These are phyloP conservation scores for Epichloe sibirici DNA, from an alignment of 2,329 filamentous ascomycete species.

Conservation along the genomic window DNA sequence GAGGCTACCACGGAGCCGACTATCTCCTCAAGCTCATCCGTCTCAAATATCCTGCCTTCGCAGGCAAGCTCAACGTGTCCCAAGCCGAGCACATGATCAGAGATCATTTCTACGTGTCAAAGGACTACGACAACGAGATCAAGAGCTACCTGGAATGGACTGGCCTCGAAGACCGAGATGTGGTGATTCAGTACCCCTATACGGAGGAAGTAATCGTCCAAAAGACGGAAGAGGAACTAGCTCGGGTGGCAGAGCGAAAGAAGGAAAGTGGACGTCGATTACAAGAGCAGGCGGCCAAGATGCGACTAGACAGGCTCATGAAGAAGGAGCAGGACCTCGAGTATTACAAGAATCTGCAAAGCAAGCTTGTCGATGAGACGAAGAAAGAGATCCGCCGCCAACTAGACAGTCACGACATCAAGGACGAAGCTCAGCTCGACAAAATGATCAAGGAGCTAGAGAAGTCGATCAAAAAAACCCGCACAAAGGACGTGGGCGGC, in stretches of 20 bases:
- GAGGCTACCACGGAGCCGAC: conserved; percentile 77
- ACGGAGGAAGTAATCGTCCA: conserved; percentile 82
- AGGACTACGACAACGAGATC: conserved; percentile 71
- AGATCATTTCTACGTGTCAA: conserved; percentile 82
- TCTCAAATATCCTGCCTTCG: conserved; percentile 84
- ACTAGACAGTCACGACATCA: conserved; percentile 81
- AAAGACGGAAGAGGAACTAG: conserved; percentile 90
- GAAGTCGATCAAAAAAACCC: conserved; percentile 74
- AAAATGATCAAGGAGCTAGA: conserved; percentile 81
- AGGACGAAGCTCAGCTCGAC: conserved; percentile 79
- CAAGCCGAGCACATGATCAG: conserved; percentile 81
- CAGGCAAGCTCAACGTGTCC: conserved; percentile 70
- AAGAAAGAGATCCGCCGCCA: conserved; percentile 87
- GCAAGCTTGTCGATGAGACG: conserved; percentile 57
- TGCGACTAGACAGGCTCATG: conserved; percentile 89
- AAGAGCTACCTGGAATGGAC: conserved; percentile 76
- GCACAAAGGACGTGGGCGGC: conserved; percentile 85
- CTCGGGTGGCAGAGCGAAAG: conserved; percentile 79
- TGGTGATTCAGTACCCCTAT: conserved; percentile 84
- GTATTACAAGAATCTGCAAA: conserved; percentile 79
- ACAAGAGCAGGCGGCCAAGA: conserved; percentile 94
- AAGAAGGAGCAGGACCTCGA: conserved; percentile 92
- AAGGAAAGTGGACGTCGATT: conserved; percentile 85
- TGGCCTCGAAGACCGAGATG: conserved; percentile 77
- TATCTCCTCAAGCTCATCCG: conserved; percentile 82